Conservation (phyloP, 495 filamentous ascomycete genomes). For the Friedmanniomyces endolithicus region DNA sequence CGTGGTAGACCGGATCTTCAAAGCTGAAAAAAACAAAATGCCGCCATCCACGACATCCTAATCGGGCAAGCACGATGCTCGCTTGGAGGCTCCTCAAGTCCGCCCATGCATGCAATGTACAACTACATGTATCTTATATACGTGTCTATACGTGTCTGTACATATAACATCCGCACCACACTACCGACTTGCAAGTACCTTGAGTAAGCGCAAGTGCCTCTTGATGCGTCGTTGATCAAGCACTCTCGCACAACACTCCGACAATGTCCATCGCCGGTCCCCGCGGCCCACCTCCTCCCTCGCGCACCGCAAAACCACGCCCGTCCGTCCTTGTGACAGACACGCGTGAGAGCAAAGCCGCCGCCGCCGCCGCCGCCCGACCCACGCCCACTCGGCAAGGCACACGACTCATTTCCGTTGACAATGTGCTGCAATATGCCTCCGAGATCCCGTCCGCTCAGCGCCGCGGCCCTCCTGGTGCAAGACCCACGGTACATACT, state of each 20-base stretch:
- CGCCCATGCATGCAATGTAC: too few relatives aligned
- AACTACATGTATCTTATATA: too few relatives aligned
- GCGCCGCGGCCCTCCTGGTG: constrained; percentile 57
- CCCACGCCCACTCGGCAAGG: constrained; percentile 20
- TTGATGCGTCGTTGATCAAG: too few relatives aligned
- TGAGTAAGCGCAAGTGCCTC: too few relatives aligned
- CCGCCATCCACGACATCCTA: too few relatives aligned
- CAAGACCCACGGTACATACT: constrained; percentile 37
- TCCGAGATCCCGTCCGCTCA: constrained; percentile 94
- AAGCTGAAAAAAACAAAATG: too few relatives aligned
- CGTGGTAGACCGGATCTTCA: too few relatives aligned
- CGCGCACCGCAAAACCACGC: constrained; percentile 32
- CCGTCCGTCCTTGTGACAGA: constrained; percentile 51
- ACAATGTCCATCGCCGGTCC: constrained; percentile 14
- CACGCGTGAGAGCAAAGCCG: constrained; percentile 43
- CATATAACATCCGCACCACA: too few relatives aligned
- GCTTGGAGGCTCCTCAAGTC: too few relatives aligned
- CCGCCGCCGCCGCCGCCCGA: constrained; percentile 29
- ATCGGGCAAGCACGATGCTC: too few relatives aligned
- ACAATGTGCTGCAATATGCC: constrained; percentile 86
- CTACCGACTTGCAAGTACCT: too few relatives aligned
- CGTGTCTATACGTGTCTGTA: too few relatives aligned
- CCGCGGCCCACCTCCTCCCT: constrained; percentile 7
- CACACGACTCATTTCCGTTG: constrained; percentile 84
- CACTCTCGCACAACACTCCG: background rate